A percentile compares a stretch with the other conserved stretches of the same genome.
These are phyloP conservation scores for Parafenestella ontariensis DNA, from an alignment of 2,329 filamentous ascomycete species.

Conservation along the genomic window DNA sequence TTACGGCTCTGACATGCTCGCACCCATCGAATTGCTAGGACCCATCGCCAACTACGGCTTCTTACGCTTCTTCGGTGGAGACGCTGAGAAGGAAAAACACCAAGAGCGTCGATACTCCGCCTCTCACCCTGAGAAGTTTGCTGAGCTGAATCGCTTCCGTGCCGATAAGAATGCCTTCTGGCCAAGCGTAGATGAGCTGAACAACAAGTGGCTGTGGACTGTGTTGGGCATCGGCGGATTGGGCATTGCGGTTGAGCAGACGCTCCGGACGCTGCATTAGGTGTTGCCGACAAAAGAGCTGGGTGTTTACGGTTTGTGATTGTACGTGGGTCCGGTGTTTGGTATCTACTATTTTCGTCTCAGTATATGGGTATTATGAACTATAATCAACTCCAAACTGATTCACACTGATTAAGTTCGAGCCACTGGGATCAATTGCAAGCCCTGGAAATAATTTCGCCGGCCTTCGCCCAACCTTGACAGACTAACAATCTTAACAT, in stretches of 20 bases:
- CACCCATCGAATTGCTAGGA: slow-evolving; percentile 62
- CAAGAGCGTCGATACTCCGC: slow-evolving; percentile 62
- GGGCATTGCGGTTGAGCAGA: slow-evolving; percentile 57
- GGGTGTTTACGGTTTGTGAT: background rate
- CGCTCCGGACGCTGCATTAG: slow-evolving; percentile 43
- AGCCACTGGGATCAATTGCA: no score
- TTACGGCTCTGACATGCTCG: slow-evolving; percentile 62
- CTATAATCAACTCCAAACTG: no score
- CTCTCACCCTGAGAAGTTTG: slow-evolving; percentile 59
- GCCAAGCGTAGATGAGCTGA: slow-evolving; percentile 59
- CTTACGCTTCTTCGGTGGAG: slow-evolving; percentile 64
- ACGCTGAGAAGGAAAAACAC: slow-evolving; percentile 61
- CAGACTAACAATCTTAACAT: no score
- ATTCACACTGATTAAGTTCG: no score
- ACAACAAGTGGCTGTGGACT: slow-evolving; percentile 64
- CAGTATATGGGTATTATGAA: no score
- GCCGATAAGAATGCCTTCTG: slow-evolving; percentile 67
- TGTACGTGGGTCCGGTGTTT: background rate
- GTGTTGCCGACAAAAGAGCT: background rate
- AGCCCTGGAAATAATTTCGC: no score
- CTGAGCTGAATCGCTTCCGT: slow-evolving; percentile 61
- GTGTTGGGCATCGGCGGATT: slow-evolving; percentile 59
- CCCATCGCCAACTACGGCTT: slow-evolving; percentile 66
- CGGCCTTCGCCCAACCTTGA: no score
- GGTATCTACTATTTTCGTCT: no score